A percentile compares a stretch with the other conserved stretches of the same genome.
phyloP scores from a whole-genome alignment of 225 moss, liverwort and hornwort species.

The Polytrichum commune region DNA sequence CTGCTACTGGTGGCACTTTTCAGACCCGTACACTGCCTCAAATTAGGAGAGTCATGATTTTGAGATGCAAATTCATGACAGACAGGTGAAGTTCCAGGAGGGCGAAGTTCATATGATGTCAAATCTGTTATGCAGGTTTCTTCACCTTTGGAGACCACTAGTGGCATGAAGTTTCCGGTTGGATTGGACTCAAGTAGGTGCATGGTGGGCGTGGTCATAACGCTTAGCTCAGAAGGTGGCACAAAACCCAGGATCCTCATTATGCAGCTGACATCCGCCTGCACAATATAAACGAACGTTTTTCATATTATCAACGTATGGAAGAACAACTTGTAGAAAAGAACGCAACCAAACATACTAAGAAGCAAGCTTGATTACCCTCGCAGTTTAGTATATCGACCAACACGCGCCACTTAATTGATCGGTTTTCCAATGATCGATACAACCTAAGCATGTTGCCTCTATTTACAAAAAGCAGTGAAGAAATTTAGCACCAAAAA shows the following conservation, averaged over 20 bases:
- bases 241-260: conserved; percentile 39
- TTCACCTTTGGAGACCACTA: conserved; percentile 12
- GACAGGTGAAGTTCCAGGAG: conserved; percentile 18
- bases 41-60: conserved; percentile 17
- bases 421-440: not conserved
- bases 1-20: conserved; percentile 19
- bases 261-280: conserved; percentile 40
- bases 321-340: no score
- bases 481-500: not conserved
- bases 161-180: conserved; percentile 11
- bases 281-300: conserved; percentile 8
- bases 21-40: conserved; percentile 34
- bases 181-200: conserved; percentile 17
- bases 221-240: conserved; percentile 14
- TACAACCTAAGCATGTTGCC: not conserved
- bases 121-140: conserved; percentile 1
- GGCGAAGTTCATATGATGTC: conserved; percentile 19
- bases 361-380: no score
- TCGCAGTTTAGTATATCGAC: not conserved
- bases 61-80: conserved; percentile 1
- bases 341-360: no score
- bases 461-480: not conserved
- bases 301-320: not conserved
- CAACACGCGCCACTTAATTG: not conserved
- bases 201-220: conserved; percentile 34